Conservation (phyloP, 345 rosid species). For the Bretschneidera sinensis region DNA sequence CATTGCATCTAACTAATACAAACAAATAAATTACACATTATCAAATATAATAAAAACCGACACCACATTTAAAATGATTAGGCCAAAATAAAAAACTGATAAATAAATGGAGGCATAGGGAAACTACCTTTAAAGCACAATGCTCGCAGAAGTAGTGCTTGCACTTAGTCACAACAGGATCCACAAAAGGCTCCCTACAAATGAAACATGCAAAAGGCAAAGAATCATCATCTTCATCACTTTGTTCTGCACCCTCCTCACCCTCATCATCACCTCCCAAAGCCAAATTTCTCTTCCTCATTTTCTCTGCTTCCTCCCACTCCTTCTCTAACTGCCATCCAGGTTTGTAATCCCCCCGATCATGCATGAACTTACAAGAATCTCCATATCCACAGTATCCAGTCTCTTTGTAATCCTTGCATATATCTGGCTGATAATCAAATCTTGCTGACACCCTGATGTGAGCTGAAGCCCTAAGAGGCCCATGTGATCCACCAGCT, state of each 20-base stretch:
- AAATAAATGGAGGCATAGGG: neutral
- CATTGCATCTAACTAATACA: too few species aligned
- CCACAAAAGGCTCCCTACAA: constrained; percentile 69
- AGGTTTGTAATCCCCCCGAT: constrained; percentile 86
- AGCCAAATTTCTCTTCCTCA: constrained; percentile 72
- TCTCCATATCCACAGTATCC: constrained; percentile 95
- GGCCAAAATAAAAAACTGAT: neutral
- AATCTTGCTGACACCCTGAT: constrained; percentile 85
- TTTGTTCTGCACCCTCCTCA: constrained; percentile 30
- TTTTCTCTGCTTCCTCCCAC: constrained; percentile 88
- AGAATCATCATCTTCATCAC: constrained; percentile 43
- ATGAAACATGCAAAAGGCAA: constrained; percentile 87
- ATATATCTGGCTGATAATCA: constrained; percentile 88
- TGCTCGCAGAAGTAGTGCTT: constrained; percentile 92
- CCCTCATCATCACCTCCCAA: constrained; percentile 55
- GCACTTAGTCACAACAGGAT: constrained; percentile 86
- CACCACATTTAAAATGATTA: neutral
- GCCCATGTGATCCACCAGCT: constrained; percentile 92
- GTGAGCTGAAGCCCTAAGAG: constrained; percentile 92
- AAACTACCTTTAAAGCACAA: constrained; percentile 73
- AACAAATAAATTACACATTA: neutral
- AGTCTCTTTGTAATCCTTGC: constrained; percentile 92
- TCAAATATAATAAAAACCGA: too few species aligned
- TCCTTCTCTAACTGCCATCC: constrained; percentile 93
- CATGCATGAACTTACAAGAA: constrained; percentile 87